Conservation (phyloP, 768 basidiomycete genomes). For the Rhizopogon roseolus region DNA sequence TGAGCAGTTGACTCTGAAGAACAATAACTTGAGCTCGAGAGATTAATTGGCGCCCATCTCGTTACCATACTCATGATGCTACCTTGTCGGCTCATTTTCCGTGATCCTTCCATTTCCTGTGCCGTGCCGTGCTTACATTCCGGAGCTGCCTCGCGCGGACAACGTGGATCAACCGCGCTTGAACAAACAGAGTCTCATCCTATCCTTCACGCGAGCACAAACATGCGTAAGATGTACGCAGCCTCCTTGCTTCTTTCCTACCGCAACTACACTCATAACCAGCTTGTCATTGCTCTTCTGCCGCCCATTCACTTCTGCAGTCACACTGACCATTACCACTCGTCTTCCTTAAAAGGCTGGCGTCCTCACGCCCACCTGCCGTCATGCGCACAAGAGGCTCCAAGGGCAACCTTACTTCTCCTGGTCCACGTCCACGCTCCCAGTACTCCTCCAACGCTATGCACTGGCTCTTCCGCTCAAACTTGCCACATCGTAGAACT, state of each 20-base stretch:
- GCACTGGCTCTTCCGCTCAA: constrained; percentile 75
- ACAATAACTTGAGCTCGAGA: no score
- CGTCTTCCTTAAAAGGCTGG: constrained; percentile 9
- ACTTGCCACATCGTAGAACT: constrained; percentile 58
- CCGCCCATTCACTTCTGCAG: constrained; percentile 1
- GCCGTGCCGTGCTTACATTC: not conserved
- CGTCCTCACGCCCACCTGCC: constrained; percentile 3
- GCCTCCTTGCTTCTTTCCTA: constrained; percentile 11
- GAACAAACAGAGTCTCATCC: constrained; percentile 5
- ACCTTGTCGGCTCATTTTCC: not conserved
- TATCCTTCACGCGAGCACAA: constrained; percentile 8
- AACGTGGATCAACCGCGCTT: constrained; percentile 20
- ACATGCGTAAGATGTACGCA: constrained; percentile 22
- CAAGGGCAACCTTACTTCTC: constrained; percentile 15
- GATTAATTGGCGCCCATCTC: no score
- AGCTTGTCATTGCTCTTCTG: constrained; percentile 2
- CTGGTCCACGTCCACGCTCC: constrained; percentile 25
- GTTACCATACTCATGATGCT: not conserved
- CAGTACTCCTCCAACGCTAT: constrained; percentile 30
- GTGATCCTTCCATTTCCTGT: not conserved
- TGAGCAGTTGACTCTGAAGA: no score
- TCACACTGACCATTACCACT: constrained; percentile 6
- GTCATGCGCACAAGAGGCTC: constrained; percentile 21
- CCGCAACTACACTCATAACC: constrained; percentile 11
- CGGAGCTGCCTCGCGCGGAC: constrained; percentile 14